These are phyloP conservation scores for Persicaria tinctoria DNA, from an alignment of 148 eudicot species.

Conservation along the genomic window DNA sequence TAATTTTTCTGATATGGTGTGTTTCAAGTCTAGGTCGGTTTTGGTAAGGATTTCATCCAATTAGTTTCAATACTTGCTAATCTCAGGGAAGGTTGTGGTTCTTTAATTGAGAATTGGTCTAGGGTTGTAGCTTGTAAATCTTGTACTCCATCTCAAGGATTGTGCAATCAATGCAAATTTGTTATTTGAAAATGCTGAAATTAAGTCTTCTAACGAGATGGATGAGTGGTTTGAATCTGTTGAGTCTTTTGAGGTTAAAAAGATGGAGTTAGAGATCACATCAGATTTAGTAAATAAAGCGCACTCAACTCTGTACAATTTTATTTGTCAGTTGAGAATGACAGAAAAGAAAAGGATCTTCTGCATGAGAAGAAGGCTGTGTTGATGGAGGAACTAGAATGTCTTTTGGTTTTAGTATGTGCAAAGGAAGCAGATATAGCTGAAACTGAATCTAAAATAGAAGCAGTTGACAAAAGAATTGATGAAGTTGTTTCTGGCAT, in stretches of 20 bases:
- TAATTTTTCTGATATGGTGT: no score
- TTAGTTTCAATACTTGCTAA: no score
- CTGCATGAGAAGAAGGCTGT: slow-evolving; percentile 29
- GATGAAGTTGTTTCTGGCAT: no score
- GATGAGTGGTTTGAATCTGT: slow-evolving; percentile 39
- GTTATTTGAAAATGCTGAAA: slow-evolving; percentile 34
- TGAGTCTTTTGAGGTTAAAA: slow-evolving; percentile 46
- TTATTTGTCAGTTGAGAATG: slow-evolving; percentile 40
- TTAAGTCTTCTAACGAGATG: slow-evolving; percentile 32
- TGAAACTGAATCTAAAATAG: slow-evolving; percentile 42
- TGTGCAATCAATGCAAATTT: slow-evolving; percentile 36
- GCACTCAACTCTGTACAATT: slow-evolving; percentile 29
- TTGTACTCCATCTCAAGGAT: background rate
- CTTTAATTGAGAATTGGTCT: no score
- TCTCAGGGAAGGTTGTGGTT: no score
- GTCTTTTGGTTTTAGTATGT: no score
- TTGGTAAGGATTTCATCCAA: no score
- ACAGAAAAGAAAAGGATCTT: slow-evolving; percentile 42
- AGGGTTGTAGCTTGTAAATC: no score
- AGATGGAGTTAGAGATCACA: slow-evolving; percentile 51
- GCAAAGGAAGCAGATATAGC: slow-evolving; percentile 19
- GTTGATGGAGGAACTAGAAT: no score
- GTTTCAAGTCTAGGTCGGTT: no score
- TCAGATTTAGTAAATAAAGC: slow-evolving; percentile 41
- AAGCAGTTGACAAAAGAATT: slow-evolving; percentile 35